These are phyloP conservation scores for Tanozyma kutaoensis DNA, from an alignment of 805 yeast genomes.

Conservation along the genomic window DNA sequence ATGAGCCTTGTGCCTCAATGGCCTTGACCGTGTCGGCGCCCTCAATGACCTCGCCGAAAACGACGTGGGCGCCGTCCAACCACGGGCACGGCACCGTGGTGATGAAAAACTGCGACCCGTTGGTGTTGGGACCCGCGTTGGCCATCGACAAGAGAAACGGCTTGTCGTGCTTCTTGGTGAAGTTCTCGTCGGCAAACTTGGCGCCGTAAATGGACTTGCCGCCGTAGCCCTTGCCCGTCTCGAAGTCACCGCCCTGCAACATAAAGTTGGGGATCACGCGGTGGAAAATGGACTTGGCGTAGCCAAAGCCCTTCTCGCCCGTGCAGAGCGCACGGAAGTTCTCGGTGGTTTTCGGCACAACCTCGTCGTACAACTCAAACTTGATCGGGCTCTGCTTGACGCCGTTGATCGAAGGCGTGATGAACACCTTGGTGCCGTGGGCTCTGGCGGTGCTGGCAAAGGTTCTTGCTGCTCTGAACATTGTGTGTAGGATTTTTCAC, in stretches of 20 bases:
- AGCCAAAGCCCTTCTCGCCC: conserved; percentile 9
- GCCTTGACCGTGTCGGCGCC: conserved; percentile 13
- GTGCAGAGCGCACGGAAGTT: conserved; percentile 8
- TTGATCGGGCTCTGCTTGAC: conserved; percentile 9
- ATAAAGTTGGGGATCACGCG: conserved; percentile 7
- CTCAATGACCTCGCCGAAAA: conserved; percentile 13
- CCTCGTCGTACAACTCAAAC: conserved; percentile 8
- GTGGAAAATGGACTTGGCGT: conserved; percentile 7
- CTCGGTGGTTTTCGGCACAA: conserved; percentile 8
- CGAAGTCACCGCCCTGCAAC: conserved; percentile 9
- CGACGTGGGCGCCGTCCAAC: conserved; percentile 15
- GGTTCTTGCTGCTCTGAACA: conserved; percentile 23
- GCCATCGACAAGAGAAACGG: conserved; percentile 9
- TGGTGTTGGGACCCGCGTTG: conserved; percentile 7
- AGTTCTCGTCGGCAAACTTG: conserved; percentile 7
- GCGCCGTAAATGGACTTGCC: conserved; percentile 8
- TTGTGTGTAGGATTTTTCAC: conserved; percentile 1
- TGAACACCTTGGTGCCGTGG: conserved; percentile 40
- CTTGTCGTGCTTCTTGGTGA: conserved; percentile 5
- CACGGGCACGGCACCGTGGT: conserved; percentile 13
- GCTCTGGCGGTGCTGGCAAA: conserved; percentile 35
- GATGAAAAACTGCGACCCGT: conserved; percentile 7
- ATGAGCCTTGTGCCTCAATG: conserved; percentile 12
- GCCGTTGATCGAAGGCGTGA: conserved; percentile 37
- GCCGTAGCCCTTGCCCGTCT: conserved; percentile 6